Evolutionary conservation across 2,329 filamentous ascomycete genomes (phyloP).

Genomic region (Tolypocladium cylindrosporum): DNA sequence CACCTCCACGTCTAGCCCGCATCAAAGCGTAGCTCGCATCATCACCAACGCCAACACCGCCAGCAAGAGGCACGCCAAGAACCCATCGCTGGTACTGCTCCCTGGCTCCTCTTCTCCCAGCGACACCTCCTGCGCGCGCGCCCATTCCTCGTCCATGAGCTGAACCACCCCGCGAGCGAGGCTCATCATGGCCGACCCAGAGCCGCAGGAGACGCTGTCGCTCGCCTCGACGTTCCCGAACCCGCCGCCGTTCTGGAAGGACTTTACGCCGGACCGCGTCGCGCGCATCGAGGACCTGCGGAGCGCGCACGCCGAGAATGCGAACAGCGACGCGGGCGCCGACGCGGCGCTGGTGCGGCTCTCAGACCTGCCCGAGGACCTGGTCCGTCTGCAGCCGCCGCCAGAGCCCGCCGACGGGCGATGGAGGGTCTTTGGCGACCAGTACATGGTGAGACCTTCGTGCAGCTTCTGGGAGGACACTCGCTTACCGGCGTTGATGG

Average conservation of each 20-base stretch:
- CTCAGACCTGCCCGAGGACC: slow-evolving; percentile 53
- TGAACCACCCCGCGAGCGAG: neutral
- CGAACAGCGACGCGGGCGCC: slow-evolving; percentile 8
- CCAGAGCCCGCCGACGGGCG: slow-evolving; percentile 58
- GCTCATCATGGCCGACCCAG: slow-evolving; percentile 47
- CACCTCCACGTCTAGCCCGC: neutral
- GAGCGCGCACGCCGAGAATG: slow-evolving; percentile 23
- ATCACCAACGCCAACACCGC: no score
- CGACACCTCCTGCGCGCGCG: neutral
- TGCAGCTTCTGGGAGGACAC: neutral
- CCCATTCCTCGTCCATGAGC: neutral
- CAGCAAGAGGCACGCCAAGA: neutral
- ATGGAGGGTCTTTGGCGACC: slow-evolving; percentile 65
- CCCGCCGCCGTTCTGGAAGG: slow-evolving; percentile 82
- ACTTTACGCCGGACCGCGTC: slow-evolving; percentile 72
- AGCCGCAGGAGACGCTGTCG: slow-evolving; percentile 23
- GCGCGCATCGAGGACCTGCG: slow-evolving; percentile 39
- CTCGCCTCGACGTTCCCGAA: slow-evolving; percentile 66
- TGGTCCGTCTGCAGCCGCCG: slow-evolving; percentile 74
- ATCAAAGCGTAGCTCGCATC: neutral
- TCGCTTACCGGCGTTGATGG: neutral
- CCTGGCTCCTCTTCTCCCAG: neutral
- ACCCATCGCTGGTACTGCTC: neutral
- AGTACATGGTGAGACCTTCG: slow-evolving; percentile 41
- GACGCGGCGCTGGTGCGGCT: slow-evolving; percentile 21